A percentile compares a stretch with the other conserved stretches of the same genome.
phyloP scores from a whole-genome alignment of 192 early-diverging fungal genomes.

The Haplosporangium gracile region DNA sequence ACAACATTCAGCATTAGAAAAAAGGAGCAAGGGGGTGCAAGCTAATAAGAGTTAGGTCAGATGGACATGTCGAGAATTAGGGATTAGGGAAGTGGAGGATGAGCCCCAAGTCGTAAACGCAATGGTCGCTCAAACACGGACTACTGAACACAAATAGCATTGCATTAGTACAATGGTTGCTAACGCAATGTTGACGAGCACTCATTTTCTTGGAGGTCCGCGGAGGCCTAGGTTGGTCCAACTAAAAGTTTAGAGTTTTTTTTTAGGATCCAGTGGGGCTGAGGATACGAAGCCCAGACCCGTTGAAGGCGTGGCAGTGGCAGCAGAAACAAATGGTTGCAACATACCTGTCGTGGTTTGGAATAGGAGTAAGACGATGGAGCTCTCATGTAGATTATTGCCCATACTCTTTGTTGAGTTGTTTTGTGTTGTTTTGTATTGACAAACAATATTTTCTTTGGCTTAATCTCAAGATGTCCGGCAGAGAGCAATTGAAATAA shows the following conservation, averaged over 20 bases:
- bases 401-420: not conserved
- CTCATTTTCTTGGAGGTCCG: not conserved
- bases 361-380: not conserved
- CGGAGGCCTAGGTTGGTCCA: not conserved
- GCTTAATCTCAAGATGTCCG: not conserved
- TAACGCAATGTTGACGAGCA: not conserved
- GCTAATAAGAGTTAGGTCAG: not conserved
- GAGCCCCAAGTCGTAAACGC: not conserved
- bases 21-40: not conserved
- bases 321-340: not conserved
- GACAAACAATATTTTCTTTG: not conserved
- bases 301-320: not conserved
- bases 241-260: not conserved
- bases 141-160: not conserved
- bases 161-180: not conserved
- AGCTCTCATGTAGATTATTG: not conserved
- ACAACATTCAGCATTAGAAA: not conserved
- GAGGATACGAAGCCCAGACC: not conserved
- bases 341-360: not conserved
- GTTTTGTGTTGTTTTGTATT: not conserved
- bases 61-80: not conserved
- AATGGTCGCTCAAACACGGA: not conserved
- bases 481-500: not conserved
- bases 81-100: not conserved
- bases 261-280: not conserved